Base-by-base conservation (phyloP, 1,284 basidiomycete species). In the Cerioporus squamosus region DNA sequence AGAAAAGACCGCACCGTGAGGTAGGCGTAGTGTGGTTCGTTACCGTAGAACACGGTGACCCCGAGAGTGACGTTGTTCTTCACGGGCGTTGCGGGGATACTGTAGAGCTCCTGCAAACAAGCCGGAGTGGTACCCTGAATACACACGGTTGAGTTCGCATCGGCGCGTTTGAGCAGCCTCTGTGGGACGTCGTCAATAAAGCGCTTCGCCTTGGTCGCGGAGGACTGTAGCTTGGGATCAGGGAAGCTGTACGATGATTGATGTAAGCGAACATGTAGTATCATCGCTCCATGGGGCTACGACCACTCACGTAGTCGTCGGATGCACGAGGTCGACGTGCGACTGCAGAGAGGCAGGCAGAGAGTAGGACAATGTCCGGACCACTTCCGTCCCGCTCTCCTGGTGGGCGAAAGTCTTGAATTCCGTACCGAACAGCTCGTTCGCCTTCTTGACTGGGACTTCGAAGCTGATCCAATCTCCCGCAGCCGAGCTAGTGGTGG, bases 391-490 rank as follows among this genome's bases (percentile, higher is more conserved):
- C 43, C 73, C 70, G 12, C 63, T 71, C 14, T 63, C 63, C 8
- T 60, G 40, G 57, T 78, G 72, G 12, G 53, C 62, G 64, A 73
- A 79, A 4, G 60, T 58, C 18, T 65, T 62, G 65, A 73, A 78
- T 18, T 76, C 56, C 12, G 74, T 60, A 29, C 63, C 57, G 20
- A 79, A 64, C 9, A 78, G 67, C 40, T 51, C 51, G 51, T 70
- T 76, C n/a, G 76, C 77, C 40, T 76, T 67, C 52, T 66, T 63
- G 26, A 77, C 70, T 5, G 77, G 70, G n/a, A 75, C 60, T 2
- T 66, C 62, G 60, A 81, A 68, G 14, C 65, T 51, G 29, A 80
- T 53, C 77, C 77, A 80, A 59, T 80, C 77, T 12, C 75, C 77
- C 44, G 68, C 71, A 52, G 72, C 68, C 14, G 74, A 68, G 24